Conservation (phyloP, 2,329 filamentous ascomycete genomes). For the Penicillium oxalicum region DNA sequence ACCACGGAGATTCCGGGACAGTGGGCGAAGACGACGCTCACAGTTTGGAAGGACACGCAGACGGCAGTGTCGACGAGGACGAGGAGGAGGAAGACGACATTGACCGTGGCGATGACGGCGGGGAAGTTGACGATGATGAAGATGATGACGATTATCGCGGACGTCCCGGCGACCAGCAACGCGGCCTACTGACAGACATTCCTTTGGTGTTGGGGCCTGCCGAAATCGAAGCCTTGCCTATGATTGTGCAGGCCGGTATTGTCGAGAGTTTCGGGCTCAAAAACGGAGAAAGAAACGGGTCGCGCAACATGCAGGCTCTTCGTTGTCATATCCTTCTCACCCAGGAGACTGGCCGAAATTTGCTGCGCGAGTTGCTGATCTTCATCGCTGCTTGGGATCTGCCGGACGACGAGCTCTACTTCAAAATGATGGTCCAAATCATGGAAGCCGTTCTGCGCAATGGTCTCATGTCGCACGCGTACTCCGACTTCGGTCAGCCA, state of each 20-base stretch:
- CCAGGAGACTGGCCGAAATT: slow-evolving; percentile 81
- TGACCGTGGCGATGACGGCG: slow-evolving; percentile 45
- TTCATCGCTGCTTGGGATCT: slow-evolving; percentile 98
- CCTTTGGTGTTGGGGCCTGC: slow-evolving; percentile 90
- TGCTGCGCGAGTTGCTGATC: slow-evolving; percentile 83
- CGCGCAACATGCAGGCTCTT: slow-evolving; percentile 79
- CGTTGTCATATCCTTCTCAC: slow-evolving; percentile 84
- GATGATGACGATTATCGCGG: slow-evolving; percentile 48
- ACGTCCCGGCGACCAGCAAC: slow-evolving; percentile 50
- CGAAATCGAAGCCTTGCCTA: slow-evolving; percentile 91
- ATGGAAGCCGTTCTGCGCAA: slow-evolving; percentile 88
- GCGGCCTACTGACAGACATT: slow-evolving; percentile 84
- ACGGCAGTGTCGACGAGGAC: slow-evolving; percentile 45
- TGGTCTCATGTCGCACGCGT: slow-evolving; percentile 83
- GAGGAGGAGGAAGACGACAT: slow-evolving; percentile 49
- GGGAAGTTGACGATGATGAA: slow-evolving; percentile 51
- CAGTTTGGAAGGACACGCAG: slow-evolving; percentile 40
- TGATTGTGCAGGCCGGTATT: slow-evolving; percentile 95
- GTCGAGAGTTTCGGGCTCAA: slow-evolving; percentile 70
- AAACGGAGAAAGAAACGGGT: slow-evolving; percentile 54
- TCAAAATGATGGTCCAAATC: slow-evolving; percentile 93
- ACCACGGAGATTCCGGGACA: slow-evolving; percentile 37
- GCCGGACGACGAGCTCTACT: slow-evolving; percentile 86
- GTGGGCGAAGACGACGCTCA: slow-evolving; percentile 38
- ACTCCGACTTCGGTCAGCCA: slow-evolving; percentile 82